phyloP scores from a whole-genome alignment of 2,329 filamentous ascomycete genomes.

The Nectriaceae sp. region DNA sequence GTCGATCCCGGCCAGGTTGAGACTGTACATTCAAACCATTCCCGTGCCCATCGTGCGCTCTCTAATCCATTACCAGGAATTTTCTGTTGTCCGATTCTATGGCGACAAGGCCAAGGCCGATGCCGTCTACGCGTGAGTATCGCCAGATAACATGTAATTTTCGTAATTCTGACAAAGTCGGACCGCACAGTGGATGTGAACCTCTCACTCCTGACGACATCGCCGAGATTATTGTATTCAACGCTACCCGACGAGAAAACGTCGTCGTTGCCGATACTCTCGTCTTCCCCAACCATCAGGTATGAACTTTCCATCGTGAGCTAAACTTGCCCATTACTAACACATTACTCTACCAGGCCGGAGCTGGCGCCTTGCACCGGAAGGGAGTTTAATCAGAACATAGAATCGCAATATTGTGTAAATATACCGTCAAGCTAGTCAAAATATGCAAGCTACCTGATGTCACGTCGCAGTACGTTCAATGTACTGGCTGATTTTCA shows the following conservation, averaged over 20 bases:
- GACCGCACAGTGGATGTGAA: constrained; percentile 67
- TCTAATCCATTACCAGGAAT: constrained; percentile 58
- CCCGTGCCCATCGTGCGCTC: neutral
- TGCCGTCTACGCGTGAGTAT: constrained; percentile 77
- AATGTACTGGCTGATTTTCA: too few relatives aligned
- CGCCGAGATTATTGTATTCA: constrained; percentile 86
- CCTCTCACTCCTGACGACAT: constrained; percentile 89
- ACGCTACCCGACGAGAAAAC: constrained; percentile 82
- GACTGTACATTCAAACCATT: constrained; percentile 57
- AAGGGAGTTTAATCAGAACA: constrained; percentile 16
- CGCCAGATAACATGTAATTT: too few relatives aligned
- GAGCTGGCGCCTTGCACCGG: constrained; percentile 35
- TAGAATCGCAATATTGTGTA: constrained; percentile 7
- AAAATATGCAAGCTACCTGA: too few relatives aligned
- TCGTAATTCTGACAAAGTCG: too few relatives aligned
- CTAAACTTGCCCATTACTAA: constrained; percentile 4
- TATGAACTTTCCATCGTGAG: constrained; percentile 33
- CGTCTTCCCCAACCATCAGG: constrained; percentile 88
- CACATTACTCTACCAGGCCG: constrained; percentile 24
- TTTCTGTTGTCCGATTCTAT: constrained; percentile 84
- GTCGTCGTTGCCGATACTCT: constrained; percentile 87
- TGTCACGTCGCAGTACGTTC: too few relatives aligned
- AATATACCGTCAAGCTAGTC: too few relatives aligned
- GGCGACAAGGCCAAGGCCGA: constrained; percentile 89
- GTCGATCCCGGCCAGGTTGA: constrained; percentile 92